Conservation (phyloP, 495 filamentous ascomycete species). For the Aspergillus baeticus region DNA sequence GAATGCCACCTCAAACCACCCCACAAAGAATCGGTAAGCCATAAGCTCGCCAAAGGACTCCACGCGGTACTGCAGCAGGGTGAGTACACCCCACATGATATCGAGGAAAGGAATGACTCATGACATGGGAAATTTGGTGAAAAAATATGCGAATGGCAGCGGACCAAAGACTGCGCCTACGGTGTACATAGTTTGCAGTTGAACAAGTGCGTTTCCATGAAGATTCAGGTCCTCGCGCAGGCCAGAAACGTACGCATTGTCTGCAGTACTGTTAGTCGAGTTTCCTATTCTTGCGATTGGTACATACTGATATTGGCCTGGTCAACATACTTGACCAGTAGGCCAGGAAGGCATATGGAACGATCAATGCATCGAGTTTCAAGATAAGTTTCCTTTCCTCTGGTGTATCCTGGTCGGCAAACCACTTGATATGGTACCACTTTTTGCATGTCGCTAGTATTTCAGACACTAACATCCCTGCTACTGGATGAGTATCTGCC, state of each 20-base stretch:
- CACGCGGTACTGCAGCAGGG: conserved; percentile 43
- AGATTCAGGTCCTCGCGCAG: conserved; percentile 10
- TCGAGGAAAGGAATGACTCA: conserved; percentile 42
- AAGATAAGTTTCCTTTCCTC: conserved; percentile 41
- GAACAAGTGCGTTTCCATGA: conserved; percentile 9
- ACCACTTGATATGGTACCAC: conserved; percentile 40
- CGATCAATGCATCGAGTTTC: conserved; percentile 45
- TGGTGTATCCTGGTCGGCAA: conserved; percentile 38
- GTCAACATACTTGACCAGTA: conserved; percentile 51
- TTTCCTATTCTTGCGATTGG: not conserved
- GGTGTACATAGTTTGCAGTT: conserved; percentile 24
- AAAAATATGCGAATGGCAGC: conserved; percentile 50
- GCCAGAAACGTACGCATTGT: conserved; percentile 17
- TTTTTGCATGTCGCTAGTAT: conserved; percentile 10
- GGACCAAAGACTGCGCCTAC: conserved; percentile 51
- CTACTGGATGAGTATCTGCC: conserved; percentile 12
- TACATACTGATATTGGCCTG: conserved; percentile 35
- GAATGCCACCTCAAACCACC: conserved; percentile 65
- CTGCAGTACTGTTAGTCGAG: not conserved
- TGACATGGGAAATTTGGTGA: conserved; percentile 48
- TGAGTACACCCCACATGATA: conserved; percentile 47
- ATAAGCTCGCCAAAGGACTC: conserved; percentile 31
- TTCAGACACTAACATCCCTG: conserved; percentile 10
- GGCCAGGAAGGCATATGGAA: conserved; percentile 39
- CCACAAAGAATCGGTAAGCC: conserved; percentile 74